Evolutionary conservation across 768 basidiomycete genomes (phyloP).

Genomic region (Termitomyces sp.): DNA sequence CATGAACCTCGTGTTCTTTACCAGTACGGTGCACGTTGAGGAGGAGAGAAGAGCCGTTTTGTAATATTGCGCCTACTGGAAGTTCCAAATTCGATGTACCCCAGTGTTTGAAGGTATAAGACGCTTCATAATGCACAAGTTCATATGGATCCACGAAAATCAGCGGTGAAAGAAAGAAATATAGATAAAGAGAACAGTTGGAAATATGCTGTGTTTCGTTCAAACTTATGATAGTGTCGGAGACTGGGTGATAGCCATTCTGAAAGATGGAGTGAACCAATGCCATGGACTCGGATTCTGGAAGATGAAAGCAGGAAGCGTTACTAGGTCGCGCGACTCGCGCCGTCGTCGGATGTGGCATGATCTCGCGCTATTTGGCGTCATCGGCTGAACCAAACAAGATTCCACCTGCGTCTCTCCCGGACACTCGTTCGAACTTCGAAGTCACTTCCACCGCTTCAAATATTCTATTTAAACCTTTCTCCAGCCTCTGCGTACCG

Average conservation of each 20-base stretch:
- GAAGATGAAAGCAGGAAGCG: too few species aligned
- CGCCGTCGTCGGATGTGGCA: too few species aligned
- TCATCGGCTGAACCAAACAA: too few species aligned
- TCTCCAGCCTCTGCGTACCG: too few species aligned
- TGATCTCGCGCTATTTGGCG: too few species aligned
- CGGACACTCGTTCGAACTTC: too few species aligned
- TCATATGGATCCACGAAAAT: slow-evolving; percentile 51
- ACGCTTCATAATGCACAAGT: slow-evolving; percentile 33
- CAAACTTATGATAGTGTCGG: slow-evolving; percentile 28
- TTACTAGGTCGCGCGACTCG: too few species aligned
- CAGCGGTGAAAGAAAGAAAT: slow-evolving; percentile 39
- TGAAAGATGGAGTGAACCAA: slow-evolving; percentile 30
- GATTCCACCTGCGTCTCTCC: too few species aligned
- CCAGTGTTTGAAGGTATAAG: slow-evolving; percentile 40
- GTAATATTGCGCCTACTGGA: slow-evolving; percentile 38
- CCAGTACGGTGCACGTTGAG: slow-evolving; percentile 21
- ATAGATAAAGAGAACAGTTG: slow-evolving; percentile 38
- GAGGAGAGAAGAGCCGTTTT: slow-evolving; percentile 24
- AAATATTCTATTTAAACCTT: too few species aligned
- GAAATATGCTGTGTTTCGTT: slow-evolving; percentile 3
- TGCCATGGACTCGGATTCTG: too few species aligned
- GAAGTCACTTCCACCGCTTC: too few species aligned
- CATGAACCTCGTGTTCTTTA: slow-evolving; percentile 19
- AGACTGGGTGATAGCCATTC: slow-evolving; percentile 38
- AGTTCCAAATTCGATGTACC: slow-evolving; percentile 46